Percentiles rank a stretch among this genome's conserved stretches.
Conservation (phyloP, 257 asterid genomes). For the Lavandula angustifolia region DNA sequence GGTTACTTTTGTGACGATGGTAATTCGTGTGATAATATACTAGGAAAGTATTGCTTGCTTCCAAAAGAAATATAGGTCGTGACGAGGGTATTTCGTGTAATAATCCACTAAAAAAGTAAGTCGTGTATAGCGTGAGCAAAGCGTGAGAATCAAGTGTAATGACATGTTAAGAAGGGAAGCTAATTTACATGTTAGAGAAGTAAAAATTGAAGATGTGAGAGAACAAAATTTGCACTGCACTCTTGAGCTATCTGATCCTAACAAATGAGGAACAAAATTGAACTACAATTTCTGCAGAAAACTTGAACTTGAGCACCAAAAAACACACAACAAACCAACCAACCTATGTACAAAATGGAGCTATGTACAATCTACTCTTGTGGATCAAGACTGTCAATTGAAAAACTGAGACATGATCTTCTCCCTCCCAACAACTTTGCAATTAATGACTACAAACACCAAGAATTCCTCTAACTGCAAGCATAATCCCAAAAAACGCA, state of each 20-base stretch:
- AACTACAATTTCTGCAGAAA: slow-evolving; percentile 9
- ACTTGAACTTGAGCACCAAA: slow-evolving; percentile 28
- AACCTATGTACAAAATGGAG: slow-evolving; percentile 17
- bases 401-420: slow-evolving; percentile 8
- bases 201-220: not conserved
- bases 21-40: too few relatives aligned
- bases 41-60: too few relatives aligned
- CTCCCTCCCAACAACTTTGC: slow-evolving; percentile 6
- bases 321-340: slow-evolving; percentile 6
- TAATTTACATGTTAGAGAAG: not conserved
- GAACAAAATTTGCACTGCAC: slow-evolving; percentile 26
- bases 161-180: slow-evolving; percentile 2
- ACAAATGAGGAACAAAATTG: slow-evolving; percentile 13
- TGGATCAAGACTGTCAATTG: slow-evolving; percentile 7
- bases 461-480: slow-evolving; percentile 37
- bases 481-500: slow-evolving; percentile 13
- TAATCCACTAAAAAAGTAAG: too few relatives aligned
- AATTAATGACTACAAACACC: slow-evolving; percentile 16
- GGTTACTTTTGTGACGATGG: too few relatives aligned
- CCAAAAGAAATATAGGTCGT: too few relatives aligned
- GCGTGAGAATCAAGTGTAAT: too few relatives aligned
- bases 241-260: slow-evolving; percentile 1
- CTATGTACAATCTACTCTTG: slow-evolving; percentile 24
- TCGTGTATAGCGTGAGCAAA: too few relatives aligned
- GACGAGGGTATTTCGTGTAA: too few relatives aligned